Evolutionary conservation across 257 asterid species (phyloP), one percentile per base, ranked within the genome.

Genomic region (Henckelia pumila): DNA sequence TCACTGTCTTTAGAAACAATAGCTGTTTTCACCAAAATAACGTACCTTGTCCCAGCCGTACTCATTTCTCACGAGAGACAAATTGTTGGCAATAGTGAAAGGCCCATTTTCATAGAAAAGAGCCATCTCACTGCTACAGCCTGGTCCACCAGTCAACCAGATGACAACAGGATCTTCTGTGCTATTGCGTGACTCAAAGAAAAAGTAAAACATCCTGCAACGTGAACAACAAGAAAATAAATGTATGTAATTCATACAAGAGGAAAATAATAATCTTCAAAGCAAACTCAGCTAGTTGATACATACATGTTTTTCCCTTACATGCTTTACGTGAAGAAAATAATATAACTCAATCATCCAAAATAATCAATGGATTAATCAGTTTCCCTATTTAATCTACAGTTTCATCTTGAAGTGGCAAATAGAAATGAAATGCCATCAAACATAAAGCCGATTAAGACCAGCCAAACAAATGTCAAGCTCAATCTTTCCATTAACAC

Each of bases 91-190:
- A 72, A 93, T 81, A 24, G 71, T 59, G 81, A 88, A 93, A 62
- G 98, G 98, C 17, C 98, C 98, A 81, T 93, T 93, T 79, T 92
- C 98, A 63, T 88, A 89, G 83, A 92, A 92, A 64, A 89, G 95
- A 55, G 96, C 98, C 89, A 88, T 80, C 81, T 93, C 98, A 71
- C 98, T 89, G 81, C 97, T 85, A 80, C 98, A 93, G 61, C 98
- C 98, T 65, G 98, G 98, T 20, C 98, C 98, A 64, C 97, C 97
- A 66, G 97, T 93, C 83, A 93, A 77, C 98, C 98, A 93, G 82
- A 93, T 93, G 59, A 89, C 96, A 69, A 93, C 95, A 64, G 97
- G 98, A 67, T 85, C 95, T 16, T 79, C 73, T 66, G 74, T 71
- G 85, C 88, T 83, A 75, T 82, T 84, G 8, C 94, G 92, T 26